phyloP scores from a whole-genome alignment of 2,329 filamentous ascomycete species.

The Ascochyta clinopodiicola region DNA sequence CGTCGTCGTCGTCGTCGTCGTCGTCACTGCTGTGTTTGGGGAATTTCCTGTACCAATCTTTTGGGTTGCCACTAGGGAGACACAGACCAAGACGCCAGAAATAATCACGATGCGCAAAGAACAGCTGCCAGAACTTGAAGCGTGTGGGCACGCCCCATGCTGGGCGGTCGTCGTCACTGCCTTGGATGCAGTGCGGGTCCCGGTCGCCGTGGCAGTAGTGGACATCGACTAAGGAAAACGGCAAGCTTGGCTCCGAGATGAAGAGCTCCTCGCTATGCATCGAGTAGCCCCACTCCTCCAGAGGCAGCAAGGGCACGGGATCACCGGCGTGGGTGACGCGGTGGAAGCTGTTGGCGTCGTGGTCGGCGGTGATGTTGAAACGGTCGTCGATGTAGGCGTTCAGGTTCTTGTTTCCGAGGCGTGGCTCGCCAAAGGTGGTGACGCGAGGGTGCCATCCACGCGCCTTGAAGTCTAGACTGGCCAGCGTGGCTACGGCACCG shows the following conservation, averaged over 20 bases:
- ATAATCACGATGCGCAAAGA: constrained; percentile 95
- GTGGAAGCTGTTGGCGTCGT: constrained; percentile 61
- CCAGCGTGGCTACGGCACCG: constrained; percentile 88
- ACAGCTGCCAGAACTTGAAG: constrained; percentile 86
- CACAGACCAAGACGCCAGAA: constrained; percentile 94
- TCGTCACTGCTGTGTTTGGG: constrained; percentile 27
- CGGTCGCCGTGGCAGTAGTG: constrained; percentile 72
- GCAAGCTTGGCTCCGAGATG: constrained; percentile 74
- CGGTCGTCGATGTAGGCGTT: constrained; percentile 60
- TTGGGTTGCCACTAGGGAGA: constrained; percentile 77
- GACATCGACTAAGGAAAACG: constrained; percentile 74
- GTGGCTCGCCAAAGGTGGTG: constrained; percentile 92
- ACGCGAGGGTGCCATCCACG: constrained; percentile 78
- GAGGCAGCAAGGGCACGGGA: constrained; percentile 85
- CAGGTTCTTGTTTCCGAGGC: constrained; percentile 62
- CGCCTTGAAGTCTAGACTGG: constrained; percentile 78
- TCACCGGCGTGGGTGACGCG: constrained; percentile 87
- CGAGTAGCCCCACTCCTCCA: constrained; percentile 85
- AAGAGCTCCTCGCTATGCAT: constrained; percentile 88
- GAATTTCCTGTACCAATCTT: constrained; percentile 66
- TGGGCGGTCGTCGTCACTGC: constrained; percentile 50
- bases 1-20: constrained; percentile 21
- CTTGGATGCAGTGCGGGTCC: constrained; percentile 75
- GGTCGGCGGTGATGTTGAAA: constrained; percentile 50
- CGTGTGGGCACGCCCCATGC: constrained; percentile 55